A percentile compares a stretch with the other conserved stretches of the same genome.
These are phyloP conservation scores for Phialophora verrucosa DNA, from an alignment of 2,329 filamentous ascomycete genomes.

Conservation along the genomic window DNA sequence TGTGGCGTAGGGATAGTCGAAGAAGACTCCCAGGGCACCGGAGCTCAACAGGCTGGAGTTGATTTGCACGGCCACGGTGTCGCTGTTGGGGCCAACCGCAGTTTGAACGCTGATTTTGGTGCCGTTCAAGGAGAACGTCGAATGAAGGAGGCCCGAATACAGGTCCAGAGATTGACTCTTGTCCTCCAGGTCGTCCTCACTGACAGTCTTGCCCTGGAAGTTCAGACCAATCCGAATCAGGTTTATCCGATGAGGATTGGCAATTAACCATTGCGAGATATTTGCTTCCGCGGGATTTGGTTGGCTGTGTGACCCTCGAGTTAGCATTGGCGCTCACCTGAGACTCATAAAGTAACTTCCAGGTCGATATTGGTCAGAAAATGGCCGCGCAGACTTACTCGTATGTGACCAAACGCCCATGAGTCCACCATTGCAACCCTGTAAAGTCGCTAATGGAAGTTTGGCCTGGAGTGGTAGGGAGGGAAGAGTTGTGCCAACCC, in stretches of 20 bases:
- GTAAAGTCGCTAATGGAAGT: constrained; percentile 17
- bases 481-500: constrained; percentile 16
- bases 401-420: constrained; percentile 7
- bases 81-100: constrained; percentile 53
- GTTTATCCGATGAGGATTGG: constrained; percentile 16
- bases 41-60: constrained; percentile 49
- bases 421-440: constrained; percentile 13
- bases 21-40: constrained; percentile 54
- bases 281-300: constrained; percentile 11
- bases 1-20: constrained; percentile 60
- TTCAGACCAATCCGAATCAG: constrained; percentile 9
- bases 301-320: neutral
- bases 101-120: constrained; percentile 52
- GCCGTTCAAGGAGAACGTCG: constrained; percentile 53
- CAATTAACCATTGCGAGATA: constrained; percentile 16
- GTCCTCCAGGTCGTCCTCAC: constrained; percentile 46
- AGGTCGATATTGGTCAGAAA: neutral
- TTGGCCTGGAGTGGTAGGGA: constrained; percentile 9
- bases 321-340: neutral
- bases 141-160: constrained; percentile 55
- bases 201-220: constrained; percentile 6
- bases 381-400: neutral
- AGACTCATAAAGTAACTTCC: neutral
- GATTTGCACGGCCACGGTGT: constrained; percentile 54
- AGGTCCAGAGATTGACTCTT: constrained; percentile 56